A percentile compares a stretch with the other conserved stretches of the same genome.
Conservation (phyloP, 2,329 filamentous ascomycete species). For the Penicillium sp. region DNA sequence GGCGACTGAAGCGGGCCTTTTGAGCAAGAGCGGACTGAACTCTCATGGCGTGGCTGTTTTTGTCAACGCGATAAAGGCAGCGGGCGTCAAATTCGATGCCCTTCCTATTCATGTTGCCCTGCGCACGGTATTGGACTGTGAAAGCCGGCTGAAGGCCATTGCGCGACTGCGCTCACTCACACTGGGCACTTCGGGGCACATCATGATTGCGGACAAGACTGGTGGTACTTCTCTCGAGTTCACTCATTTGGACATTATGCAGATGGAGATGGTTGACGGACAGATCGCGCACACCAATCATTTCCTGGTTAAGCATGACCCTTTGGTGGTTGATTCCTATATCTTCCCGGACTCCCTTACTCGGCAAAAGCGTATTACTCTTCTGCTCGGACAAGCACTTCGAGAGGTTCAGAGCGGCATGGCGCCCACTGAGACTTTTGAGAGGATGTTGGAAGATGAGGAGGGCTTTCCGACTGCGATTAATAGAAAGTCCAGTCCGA, state of each 20-base stretch:
- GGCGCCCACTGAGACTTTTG: background rate
- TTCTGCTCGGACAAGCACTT: background rate
- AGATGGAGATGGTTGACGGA: background rate
- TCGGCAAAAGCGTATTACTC: background rate
- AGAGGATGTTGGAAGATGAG: background rate
- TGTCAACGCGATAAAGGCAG: background rate
- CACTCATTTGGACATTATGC: background rate
- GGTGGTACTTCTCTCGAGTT: background rate
- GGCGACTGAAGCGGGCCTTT: background rate
- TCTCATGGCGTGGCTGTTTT: background rate
- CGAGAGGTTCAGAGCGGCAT: background rate
- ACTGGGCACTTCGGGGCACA: background rate
- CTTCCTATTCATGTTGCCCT: background rate
- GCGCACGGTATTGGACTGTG: background rate
- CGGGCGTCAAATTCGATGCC: background rate
- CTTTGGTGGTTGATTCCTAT: background rate
- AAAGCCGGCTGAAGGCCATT: background rate
- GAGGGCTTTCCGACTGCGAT: background rate
- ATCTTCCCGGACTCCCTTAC: background rate
- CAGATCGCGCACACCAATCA: background rate
- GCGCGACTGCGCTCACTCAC: background rate
- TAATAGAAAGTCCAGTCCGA: background rate
- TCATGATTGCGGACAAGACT: background rate
- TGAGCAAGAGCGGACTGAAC: background rate
- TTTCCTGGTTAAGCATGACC: background rate